phyloP scores from a whole-genome alignment of 495 filamentous ascomycete species.

The Penicillium manginii region DNA sequence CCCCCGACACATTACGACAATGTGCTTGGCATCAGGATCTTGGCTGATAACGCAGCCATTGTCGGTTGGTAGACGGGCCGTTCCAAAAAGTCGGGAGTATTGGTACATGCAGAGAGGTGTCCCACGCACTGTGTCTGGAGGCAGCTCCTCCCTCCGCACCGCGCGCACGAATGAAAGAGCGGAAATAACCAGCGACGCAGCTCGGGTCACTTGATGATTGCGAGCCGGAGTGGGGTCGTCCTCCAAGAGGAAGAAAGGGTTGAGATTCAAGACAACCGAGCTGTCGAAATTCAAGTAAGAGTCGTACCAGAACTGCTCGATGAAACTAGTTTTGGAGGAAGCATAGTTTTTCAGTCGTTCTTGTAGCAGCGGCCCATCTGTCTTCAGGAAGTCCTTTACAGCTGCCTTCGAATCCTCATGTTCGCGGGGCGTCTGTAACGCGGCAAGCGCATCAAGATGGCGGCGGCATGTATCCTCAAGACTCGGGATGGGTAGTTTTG shows the following conservation, averaged over 20 bases:
- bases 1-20: slow-evolving; percentile 92
- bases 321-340: slow-evolving; percentile 90
- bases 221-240: slow-evolving; percentile 96
- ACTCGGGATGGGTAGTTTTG: slow-evolving; percentile 94
- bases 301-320: slow-evolving; percentile 99
- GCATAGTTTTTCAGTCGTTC: slow-evolving; percentile 92
- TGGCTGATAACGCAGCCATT: slow-evolving; percentile 96
- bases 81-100: slow-evolving; percentile 94
- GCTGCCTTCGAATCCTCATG: slow-evolving; percentile 81
- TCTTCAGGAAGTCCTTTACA: slow-evolving; percentile 81
- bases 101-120: slow-evolving; percentile 96
- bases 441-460: slow-evolving; percentile 79
- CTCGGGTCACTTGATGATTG: slow-evolving; percentile 94
- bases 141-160: slow-evolving; percentile 89
- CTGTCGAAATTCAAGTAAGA: slow-evolving; percentile 98
- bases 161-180: slow-evolving; percentile 91
- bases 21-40: slow-evolving; percentile 83
- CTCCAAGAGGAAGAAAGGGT: slow-evolving; percentile 96
- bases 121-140: slow-evolving; percentile 82
- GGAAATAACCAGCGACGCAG: slow-evolving; percentile 89
- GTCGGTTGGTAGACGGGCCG: slow-evolving; percentile 90
- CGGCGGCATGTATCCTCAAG: slow-evolving; percentile 77
- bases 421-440: slow-evolving; percentile 79
- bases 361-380: slow-evolving; percentile 84
- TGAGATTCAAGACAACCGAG: slow-evolving; percentile 94